These are phyloP conservation scores for Backusella tuberculispora DNA, from an alignment of 192 early-diverging fungal genomes.

Conservation along the genomic window DNA sequence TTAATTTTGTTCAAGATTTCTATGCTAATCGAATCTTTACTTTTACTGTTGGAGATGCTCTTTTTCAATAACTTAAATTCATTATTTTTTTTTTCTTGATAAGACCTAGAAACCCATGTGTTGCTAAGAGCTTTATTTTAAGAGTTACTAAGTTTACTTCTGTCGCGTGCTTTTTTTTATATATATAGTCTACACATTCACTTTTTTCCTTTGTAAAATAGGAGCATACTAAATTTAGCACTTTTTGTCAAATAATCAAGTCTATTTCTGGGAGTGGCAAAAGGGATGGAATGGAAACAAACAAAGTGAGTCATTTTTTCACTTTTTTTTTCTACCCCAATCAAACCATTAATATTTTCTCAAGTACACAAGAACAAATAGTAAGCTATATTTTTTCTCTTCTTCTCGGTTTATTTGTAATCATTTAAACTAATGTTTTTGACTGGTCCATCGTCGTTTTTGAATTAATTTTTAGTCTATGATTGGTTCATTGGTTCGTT, in stretches of 20 bases:
- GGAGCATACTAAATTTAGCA: background rate
- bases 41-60: no score
- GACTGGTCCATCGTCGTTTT: background rate
- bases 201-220: background rate
- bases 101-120: background rate
- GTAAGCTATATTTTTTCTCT: background rate
- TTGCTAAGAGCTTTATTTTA: background rate
- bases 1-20: no score
- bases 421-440: background rate
- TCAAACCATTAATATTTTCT: background rate
- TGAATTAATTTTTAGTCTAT: background rate
- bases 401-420: background rate
- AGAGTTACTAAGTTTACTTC: background rate
- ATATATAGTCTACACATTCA: background rate
- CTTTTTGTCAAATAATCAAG: background rate
- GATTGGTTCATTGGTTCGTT: background rate
- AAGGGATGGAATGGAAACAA: background rate
- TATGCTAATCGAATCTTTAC: no score
- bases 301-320: conserved; percentile 4
- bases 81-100: background rate
- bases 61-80: background rate
- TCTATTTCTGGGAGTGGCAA: background rate
- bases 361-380: background rate
- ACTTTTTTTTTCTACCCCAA: background rate
- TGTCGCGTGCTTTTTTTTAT: conserved; percentile 1